Conservation (phyloP, 2,329 filamentous ascomycete genomes). For the Epichloe elymi region DNA sequence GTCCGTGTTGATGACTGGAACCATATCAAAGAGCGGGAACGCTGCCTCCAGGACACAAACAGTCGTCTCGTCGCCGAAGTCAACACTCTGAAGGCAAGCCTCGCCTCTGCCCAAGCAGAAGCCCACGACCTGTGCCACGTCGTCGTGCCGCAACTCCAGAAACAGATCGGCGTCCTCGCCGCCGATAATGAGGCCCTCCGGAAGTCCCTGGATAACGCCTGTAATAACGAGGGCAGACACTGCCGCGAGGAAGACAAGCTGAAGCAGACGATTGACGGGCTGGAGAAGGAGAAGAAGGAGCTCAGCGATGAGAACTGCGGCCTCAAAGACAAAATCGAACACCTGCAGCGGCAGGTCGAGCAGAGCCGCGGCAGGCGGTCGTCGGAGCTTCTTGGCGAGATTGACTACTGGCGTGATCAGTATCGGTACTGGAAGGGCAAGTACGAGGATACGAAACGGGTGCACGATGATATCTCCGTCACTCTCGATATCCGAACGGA, state of each 20-base stretch:
- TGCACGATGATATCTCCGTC: constrained; percentile 16
- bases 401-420: constrained; percentile 22
- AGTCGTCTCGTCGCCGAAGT: constrained; percentile 20
- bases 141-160: constrained; percentile 23
- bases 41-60: constrained; percentile 22
- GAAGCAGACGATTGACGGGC: constrained; percentile 19
- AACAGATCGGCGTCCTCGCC: constrained; percentile 22
- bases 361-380: constrained; percentile 19
- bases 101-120: constrained; percentile 23
- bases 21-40: constrained; percentile 22
- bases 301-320: constrained; percentile 20
- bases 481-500: constrained; percentile 17
- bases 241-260: constrained; percentile 19
- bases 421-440: constrained; percentile 18
- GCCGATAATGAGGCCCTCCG: constrained; percentile 28
- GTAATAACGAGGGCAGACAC: constrained; percentile 18
- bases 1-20: constrained; percentile 25
- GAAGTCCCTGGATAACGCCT: constrained; percentile 20
- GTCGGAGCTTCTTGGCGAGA: constrained; percentile 19
- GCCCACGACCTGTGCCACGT: constrained; percentile 19
- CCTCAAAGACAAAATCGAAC: constrained; percentile 19
- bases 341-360: constrained; percentile 22
- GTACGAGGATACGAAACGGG: constrained; percentile 14
- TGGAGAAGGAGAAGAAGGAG: constrained; percentile 23
- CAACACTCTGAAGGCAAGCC: constrained; percentile 21